Base-by-base conservation (phyloP, 2,329 filamentous ascomycete species). In the Neofusicoccum sp. region DNA sequence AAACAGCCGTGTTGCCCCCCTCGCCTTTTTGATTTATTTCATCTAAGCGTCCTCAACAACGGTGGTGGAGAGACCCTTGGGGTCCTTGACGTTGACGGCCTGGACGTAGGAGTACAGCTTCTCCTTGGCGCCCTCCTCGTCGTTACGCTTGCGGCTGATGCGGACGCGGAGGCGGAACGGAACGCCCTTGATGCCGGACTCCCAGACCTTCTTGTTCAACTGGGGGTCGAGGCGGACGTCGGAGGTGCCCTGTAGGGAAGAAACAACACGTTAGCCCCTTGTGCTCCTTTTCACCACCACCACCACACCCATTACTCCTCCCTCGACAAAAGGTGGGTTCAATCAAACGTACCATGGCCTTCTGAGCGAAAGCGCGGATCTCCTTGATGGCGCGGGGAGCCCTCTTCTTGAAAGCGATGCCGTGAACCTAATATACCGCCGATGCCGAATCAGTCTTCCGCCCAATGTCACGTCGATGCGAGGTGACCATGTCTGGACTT, bases 201-300 rank as follows among this genome's bases (percentile, higher is more conserved):
- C 95, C 95, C 95, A 99, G 80, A 99, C 93, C 88, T 99, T 98
- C 91, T 99, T 99, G 90, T 99, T 99, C 77, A 99, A 84, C 84
- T 95, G 90, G 76, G 95, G 95, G 87, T 99, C 95, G 78, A 99
- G 83, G 75, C 95, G 95, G 83, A 99, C 95, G 79, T 99, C 95
- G 76, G 86, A 82, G 82, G 95, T 99, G 78, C 93, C 93, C 95
- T 99, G 72, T 63, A 57, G 31, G 20, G 20, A 1, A 64, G 61
- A 63, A 1, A 20, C 20, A 2, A 20, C 20, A 20, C 20, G 20
- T 38, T n/a, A 38, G 34, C 34, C 34, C 9, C 34, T 2, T n/a
- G 34, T 38, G 9, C 34, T 11, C 9, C 9, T 38, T 38, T 38
- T 20, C 20, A 20, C 20, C 1, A 20, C 20, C 20, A 20, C 38